Conservation (phyloP, 805 yeast species). For the Nakazawaea wyomingensis region DNA sequence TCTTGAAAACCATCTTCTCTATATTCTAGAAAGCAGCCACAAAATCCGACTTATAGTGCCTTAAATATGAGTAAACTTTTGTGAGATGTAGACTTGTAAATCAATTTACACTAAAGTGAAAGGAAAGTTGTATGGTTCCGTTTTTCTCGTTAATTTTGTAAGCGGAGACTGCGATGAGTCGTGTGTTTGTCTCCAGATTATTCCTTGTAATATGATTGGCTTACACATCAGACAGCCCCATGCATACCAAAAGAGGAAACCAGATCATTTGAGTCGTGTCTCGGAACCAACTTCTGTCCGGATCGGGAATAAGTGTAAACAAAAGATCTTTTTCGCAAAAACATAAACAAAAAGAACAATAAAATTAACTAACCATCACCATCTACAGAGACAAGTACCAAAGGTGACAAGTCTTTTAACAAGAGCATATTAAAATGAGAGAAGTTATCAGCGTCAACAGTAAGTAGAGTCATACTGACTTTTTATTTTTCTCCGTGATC, state of each 20-base stretch:
- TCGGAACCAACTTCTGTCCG: not conserved
- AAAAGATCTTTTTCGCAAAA: not conserved
- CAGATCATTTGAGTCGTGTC: not conserved
- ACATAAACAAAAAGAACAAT: not conserved
- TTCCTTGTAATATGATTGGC: not conserved
- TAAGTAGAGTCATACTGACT: too few species aligned
- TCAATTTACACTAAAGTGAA: too few species aligned
- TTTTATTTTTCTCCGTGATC: too few species aligned
- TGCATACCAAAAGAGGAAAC: not conserved
- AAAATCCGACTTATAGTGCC: too few species aligned
- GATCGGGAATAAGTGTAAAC: not conserved
- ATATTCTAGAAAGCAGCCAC: too few species aligned
- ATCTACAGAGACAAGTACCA: not conserved
- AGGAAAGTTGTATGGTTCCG: too few species aligned
- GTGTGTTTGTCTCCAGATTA: conserved; percentile 1
- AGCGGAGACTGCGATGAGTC: not conserved
- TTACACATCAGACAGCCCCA: not conserved
- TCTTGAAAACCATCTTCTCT: conserved; percentile 23
- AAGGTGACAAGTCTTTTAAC: not conserved
- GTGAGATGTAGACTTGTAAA: too few species aligned
- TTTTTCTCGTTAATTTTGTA: too few species aligned
- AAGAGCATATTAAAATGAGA: conserved; percentile 15
- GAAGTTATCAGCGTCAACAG: conserved; percentile 17
- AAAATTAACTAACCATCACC: not conserved
- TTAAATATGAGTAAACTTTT: too few species aligned